Conservation (phyloP, 2,329 filamentous ascomycete species). For the Pseudocercospora vitis region DNA sequence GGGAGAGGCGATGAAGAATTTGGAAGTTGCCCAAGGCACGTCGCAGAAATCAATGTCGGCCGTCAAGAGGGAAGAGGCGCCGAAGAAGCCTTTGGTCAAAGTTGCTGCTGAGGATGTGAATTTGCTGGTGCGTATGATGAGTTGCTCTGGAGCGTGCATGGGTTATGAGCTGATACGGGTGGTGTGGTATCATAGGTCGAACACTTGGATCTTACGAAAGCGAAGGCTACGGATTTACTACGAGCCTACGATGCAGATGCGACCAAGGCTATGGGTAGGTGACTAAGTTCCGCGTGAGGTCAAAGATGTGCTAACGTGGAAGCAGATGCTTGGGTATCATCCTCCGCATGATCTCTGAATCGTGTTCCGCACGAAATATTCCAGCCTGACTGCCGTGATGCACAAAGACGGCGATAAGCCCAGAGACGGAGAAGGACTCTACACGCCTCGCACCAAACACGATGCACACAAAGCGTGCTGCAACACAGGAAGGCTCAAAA, state of each 20-base stretch:
- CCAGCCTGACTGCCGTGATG: too few species aligned
- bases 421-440: too few species aligned
- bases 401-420: neutral
- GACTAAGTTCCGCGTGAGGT: constrained; percentile 37
- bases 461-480: too few species aligned
- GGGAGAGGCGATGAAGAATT: constrained; percentile 68
- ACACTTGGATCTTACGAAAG: constrained; percentile 69
- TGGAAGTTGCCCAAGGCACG: constrained; percentile 45
- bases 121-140: constrained; percentile 66
- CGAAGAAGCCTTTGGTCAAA: constrained; percentile 58
- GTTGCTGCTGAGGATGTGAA: constrained; percentile 70
- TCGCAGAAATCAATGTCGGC: constrained; percentile 51
- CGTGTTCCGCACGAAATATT: too few species aligned
- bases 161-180: neutral
- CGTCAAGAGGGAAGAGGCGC: constrained; percentile 36
- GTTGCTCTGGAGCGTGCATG: constrained; percentile 32
- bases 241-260: constrained; percentile 70
- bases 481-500: too few species aligned
- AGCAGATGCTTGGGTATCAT: constrained; percentile 3
- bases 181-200: constrained; percentile 54
- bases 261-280: constrained; percentile 66
- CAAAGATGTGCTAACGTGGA: constrained; percentile 2
- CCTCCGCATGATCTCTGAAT: constrained; percentile 10
- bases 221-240: constrained; percentile 72
- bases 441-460: too few species aligned